Conservation (phyloP, 179 eudicot species). For the Beta macrorhiza region DNA sequence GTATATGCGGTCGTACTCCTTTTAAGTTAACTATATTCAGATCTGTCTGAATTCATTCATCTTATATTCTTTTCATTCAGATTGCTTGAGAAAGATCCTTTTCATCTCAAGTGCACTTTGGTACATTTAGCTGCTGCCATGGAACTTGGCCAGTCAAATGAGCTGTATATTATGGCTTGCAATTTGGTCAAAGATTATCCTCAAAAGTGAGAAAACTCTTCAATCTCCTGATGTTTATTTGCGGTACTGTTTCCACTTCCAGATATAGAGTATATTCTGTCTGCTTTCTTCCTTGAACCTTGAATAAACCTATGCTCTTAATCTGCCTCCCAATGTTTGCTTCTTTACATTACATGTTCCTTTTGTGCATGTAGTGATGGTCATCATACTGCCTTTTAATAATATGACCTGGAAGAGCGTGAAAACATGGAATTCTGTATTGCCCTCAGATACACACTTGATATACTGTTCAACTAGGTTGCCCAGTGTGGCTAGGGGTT, state of each 20-base stretch:
- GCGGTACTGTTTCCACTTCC: not conserved
- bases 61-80: conserved; percentile 38
- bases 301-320: not conserved
- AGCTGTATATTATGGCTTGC: conserved; percentile 94
- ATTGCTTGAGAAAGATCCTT: conserved; percentile 96
- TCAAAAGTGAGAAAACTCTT: conserved; percentile 67
- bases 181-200: conserved; percentile 95
- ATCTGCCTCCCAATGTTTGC: not conserved
- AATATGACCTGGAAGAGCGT: not conserved
- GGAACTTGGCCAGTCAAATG: conserved; percentile 97
- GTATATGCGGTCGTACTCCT: conserved; percentile 1
- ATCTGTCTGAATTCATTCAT: conserved; percentile 11
- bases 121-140: conserved; percentile 97
- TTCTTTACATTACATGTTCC: not conserved
- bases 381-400: not conserved
- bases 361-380: not conserved
- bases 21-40: not conserved
- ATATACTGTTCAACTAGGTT: not conserved
- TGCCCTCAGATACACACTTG: not conserved
- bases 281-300: not conserved
- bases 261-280: not conserved
- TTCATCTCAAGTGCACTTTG: conserved; percentile 82
- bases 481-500: not conserved
- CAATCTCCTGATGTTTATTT: not conserved
- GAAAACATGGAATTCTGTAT: not conserved